Conservation (phyloP, 129 eudicot species). For the Flaveria trinervia region DNA sequence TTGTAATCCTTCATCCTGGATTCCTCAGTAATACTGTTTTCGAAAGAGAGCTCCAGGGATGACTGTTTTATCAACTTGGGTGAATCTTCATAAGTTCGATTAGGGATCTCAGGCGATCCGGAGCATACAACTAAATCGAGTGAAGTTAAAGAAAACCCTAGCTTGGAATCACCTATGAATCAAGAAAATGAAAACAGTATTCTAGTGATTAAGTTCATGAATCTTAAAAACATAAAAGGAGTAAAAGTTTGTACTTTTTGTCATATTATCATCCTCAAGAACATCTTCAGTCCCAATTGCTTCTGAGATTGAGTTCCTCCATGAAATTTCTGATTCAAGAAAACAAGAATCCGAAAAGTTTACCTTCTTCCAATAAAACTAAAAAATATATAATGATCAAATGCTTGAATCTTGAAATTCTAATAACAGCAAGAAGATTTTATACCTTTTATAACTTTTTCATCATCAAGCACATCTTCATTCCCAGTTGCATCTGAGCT, state of each 20-base stretch:
- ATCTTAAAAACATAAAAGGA: not conserved
- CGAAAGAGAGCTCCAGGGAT: conserved; percentile 70
- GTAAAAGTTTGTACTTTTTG: not conserved
- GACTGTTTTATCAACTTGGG: conserved; percentile 44
- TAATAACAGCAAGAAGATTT: not conserved
- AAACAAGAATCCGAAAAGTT: conserved; percentile 7
- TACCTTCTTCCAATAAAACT: not conserved
- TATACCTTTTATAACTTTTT: conserved; percentile 7
- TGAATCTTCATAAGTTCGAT: conserved; percentile 40
- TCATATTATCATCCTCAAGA: not conserved
- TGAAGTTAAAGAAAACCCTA: conserved; percentile 60
- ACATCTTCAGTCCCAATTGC: not conserved
- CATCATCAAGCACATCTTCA: conserved; percentile 2
- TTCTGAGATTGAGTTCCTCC: conserved; percentile 12
- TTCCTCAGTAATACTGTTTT: conserved; percentile 68
- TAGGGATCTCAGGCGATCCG: conserved; percentile 68
- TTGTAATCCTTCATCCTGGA: conserved; percentile 36
- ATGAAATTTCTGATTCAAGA: conserved; percentile 20
- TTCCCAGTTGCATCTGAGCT: conserved; percentile 4
- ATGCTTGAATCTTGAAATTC: not conserved
- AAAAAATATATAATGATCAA: conserved; percentile 13
- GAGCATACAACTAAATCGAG: conserved; percentile 73
- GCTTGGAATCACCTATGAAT: conserved; percentile 7
- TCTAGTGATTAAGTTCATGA: not conserved
- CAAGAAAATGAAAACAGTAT: not conserved